Percentiles rank a stretch among this genome's conserved stretches.
Evolutionary conservation across 192 early-diverging fungal genomes (phyloP).

Genomic region (Coemansia javaensis): DNA sequence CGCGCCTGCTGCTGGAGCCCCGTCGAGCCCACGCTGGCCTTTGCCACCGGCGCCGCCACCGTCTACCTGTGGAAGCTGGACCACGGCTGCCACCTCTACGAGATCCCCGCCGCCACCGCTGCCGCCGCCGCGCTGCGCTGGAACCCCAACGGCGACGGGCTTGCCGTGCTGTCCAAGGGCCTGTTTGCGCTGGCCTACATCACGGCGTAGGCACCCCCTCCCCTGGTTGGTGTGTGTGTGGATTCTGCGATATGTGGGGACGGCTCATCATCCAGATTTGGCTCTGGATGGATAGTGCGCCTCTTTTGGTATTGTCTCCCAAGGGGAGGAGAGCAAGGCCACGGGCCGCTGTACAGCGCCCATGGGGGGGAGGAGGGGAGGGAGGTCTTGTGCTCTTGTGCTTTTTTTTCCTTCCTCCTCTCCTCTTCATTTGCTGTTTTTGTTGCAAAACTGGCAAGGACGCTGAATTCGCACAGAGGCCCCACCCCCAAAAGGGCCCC

Average conservation of each 20-base stretch:
- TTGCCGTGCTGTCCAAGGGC: conserved; percentile 36
- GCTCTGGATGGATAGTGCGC: too few relatives aligned
- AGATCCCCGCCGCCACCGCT: conserved; percentile 17
- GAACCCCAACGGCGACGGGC: conserved; percentile 32
- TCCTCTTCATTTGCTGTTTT: background rate
- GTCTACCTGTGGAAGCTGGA: conserved; percentile 44
- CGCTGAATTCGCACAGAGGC: too few relatives aligned
- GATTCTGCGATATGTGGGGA: too few relatives aligned
- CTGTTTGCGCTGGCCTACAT: conserved; percentile 32
- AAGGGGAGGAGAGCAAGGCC: too few relatives aligned
- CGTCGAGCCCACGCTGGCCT: conserved; percentile 22
- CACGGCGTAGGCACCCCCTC: background rate
- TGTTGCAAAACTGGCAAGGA: too few relatives aligned
- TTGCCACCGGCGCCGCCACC: conserved; percentile 22
- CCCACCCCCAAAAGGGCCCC: too few relatives aligned
- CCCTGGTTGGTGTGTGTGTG: too few relatives aligned
- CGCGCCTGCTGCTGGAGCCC: conserved; percentile 38
- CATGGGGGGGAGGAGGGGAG: too few relatives aligned
- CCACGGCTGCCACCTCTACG: conserved; percentile 25
- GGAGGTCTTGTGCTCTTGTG: background rate
- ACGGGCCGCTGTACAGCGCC: too few relatives aligned
- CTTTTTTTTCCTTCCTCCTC: background rate
- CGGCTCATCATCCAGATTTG: too few relatives aligned
- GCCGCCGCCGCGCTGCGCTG: conserved; percentile 13
- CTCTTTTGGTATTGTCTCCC: too few relatives aligned